Evolutionary conservation across 192 early-diverging fungal genomes (phyloP).

Genomic region (Mortierella hygrophila): DNA sequence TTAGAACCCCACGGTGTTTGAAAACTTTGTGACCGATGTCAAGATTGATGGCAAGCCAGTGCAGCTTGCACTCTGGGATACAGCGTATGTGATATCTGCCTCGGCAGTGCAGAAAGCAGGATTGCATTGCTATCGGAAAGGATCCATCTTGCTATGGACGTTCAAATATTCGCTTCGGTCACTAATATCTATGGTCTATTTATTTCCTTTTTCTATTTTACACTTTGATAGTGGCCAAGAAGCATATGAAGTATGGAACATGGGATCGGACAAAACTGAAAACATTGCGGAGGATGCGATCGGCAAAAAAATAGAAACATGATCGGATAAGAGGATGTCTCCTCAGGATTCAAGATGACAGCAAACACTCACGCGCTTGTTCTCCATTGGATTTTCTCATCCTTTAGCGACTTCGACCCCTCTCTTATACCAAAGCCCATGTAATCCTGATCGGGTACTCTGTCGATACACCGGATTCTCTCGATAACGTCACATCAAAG

Average conservation of each 20-base stretch:
- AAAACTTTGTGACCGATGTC: constrained; percentile 93
- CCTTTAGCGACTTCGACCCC: constrained; percentile 86
- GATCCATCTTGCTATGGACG: not conserved
- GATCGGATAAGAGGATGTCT: not conserved
- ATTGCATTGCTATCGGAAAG: not conserved
- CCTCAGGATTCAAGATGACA: not conserved
- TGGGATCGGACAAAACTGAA: not conserved
- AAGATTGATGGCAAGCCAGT: constrained; percentile 87
- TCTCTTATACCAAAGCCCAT: constrained; percentile 95
- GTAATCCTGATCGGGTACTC: constrained; percentile 95
- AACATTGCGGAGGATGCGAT: not conserved
- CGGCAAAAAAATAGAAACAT: not conserved
- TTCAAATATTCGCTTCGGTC: not conserved
- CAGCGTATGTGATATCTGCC: constrained; percentile 66
- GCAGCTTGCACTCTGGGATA: constrained; percentile 97
- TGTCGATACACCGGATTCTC: constrained; percentile 84
- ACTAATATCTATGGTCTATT: not conserved
- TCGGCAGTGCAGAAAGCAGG: not conserved
- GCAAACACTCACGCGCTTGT: not conserved
- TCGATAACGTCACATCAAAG: constrained; percentile 85
- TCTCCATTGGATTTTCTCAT: not conserved
- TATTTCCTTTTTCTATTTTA: constrained; percentile 4
- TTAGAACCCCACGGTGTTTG: constrained; percentile 95
- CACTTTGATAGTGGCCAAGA: constrained; percentile 63
- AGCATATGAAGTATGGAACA: constrained; percentile 65